Evolutionary conservation across 2,329 filamentous ascomycete species (phyloP).

Genomic region (Pseudocercospora vitis): DNA sequence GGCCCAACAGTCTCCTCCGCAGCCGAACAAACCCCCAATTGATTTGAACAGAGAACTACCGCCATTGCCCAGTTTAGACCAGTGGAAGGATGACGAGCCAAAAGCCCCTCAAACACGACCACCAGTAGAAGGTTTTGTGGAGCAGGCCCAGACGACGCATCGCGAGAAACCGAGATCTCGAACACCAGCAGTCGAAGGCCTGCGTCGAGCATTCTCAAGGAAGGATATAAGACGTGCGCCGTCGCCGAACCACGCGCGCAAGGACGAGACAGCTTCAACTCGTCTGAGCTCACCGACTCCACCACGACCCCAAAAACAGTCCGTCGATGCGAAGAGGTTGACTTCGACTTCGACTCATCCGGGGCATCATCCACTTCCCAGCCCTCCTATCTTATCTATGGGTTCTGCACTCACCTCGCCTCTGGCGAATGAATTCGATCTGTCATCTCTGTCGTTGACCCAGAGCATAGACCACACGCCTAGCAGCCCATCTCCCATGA

Average conservation of each 20-base stretch:
- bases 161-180: background rate
- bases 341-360: constrained; percentile 8
- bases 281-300: constrained; percentile 28
- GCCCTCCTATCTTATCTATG: constrained; percentile 16
- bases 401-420: constrained; percentile 15
- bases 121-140: background rate
- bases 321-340: constrained; percentile 11
- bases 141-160: background rate
- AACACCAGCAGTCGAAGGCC: constrained; percentile 14
- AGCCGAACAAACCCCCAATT: constrained; percentile 29
- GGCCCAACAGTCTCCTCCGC: constrained; percentile 8
- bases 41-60: constrained; percentile 51
- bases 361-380: constrained; percentile 16
- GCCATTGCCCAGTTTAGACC: constrained; percentile 49
- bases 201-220: constrained; percentile 17
- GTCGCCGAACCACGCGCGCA: constrained; percentile 10
- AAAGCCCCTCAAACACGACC: too few species aligned
- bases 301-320: constrained; percentile 24
- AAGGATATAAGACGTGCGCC: constrained; percentile 7
- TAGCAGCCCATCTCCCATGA: constrained; percentile 8
- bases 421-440: constrained; percentile 11
- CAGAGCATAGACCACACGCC: constrained; percentile 13
- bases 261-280: constrained; percentile 25
- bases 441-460: constrained; percentile 15
- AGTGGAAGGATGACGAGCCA: constrained; percentile 34